phyloP scores from a whole-genome alignment of 805 yeast species.

The Barnettozyma californica region DNA sequence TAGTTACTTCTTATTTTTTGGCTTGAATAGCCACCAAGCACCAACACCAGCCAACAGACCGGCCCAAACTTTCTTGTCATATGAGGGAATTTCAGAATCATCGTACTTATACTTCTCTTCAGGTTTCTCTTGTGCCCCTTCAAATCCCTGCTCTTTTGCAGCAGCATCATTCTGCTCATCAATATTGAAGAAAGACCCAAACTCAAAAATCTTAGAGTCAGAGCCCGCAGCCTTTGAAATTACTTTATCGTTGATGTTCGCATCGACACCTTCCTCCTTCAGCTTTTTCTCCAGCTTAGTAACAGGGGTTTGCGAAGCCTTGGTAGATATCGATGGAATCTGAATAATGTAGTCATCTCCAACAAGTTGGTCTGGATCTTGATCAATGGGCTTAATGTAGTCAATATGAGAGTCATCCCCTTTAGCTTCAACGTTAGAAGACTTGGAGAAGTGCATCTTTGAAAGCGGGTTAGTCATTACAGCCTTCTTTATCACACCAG shows the following conservation, averaged over 20 bases:
- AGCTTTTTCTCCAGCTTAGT: constrained; percentile 25
- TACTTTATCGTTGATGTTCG: constrained; percentile 14
- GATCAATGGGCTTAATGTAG: constrained; percentile 36
- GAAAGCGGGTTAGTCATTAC: neutral
- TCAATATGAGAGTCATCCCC: constrained; percentile 57
- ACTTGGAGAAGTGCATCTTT: constrained; percentile 14
- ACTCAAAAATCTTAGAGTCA: constrained; percentile 20
- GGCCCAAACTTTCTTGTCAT: constrained; percentile 24
- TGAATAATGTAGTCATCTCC: constrained; percentile 42
- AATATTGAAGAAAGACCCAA: constrained; percentile 14
- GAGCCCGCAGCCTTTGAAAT: constrained; percentile 25
- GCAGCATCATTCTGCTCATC: constrained; percentile 16
- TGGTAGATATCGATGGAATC: constrained; percentile 41
- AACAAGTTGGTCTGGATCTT: constrained; percentile 35
- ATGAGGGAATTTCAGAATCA: constrained; percentile 11
- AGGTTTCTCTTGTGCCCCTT: constrained; percentile 8
- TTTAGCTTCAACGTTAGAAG: constrained; percentile 34
- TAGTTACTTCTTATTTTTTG: constrained; percentile 7
- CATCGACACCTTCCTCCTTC: neutral
- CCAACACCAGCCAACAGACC: constrained; percentile 24
- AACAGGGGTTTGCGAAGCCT: constrained; percentile 38
- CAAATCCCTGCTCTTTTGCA: constrained; percentile 5
- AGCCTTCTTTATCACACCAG: neutral
- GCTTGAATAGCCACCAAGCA: constrained; percentile 26
- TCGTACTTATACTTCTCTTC: constrained; percentile 19